phyloP scores from a whole-genome alignment of 2,329 filamentous ascomycete species.

The Talaromyces marneffei region DNA sequence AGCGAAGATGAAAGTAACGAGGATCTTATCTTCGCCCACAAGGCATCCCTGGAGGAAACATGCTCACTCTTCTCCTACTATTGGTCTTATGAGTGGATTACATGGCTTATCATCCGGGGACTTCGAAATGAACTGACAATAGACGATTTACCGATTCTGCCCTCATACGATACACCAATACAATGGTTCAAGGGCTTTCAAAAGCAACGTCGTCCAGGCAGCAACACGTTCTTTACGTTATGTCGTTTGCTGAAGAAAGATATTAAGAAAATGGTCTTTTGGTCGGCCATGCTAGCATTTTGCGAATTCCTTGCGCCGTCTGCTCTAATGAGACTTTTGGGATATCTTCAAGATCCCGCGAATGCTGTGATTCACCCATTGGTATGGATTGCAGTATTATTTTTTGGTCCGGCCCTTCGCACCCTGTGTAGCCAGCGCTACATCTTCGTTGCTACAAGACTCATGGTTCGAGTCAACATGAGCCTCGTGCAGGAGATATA shows the following conservation, averaged over 20 bases:
- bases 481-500: conserved; percentile 56
- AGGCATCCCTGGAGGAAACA: conserved; percentile 27
- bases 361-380: conserved; percentile 45
- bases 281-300: conserved; percentile 20
- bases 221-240: conserved; percentile 25
- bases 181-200: conserved; percentile 24
- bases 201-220: conserved; percentile 21
- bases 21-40: conserved; percentile 1
- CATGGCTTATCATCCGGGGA: conserved; percentile 26
- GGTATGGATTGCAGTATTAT: conserved; percentile 52
- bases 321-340: conserved; percentile 50
- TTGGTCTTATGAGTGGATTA: conserved; percentile 31
- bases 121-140: conserved; percentile 25
- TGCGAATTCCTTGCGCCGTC: conserved; percentile 50
- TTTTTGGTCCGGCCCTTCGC: conserved; percentile 46
- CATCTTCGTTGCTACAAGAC: conserved; percentile 52
- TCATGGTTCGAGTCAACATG: conserved; percentile 52
- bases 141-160: conserved; percentile 29
- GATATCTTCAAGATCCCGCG: conserved; percentile 46
- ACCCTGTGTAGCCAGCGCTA: conserved; percentile 53
- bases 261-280: conserved; percentile 25
- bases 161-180: conserved; percentile 26
- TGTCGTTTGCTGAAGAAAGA: conserved; percentile 22
- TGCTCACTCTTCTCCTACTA: conserved; percentile 30
- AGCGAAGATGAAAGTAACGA: conserved; percentile 18